Evolutionary conservation across 2,329 filamentous ascomycete genomes (phyloP).

Genomic region (Ophiostoma triangulosporum): DNA sequence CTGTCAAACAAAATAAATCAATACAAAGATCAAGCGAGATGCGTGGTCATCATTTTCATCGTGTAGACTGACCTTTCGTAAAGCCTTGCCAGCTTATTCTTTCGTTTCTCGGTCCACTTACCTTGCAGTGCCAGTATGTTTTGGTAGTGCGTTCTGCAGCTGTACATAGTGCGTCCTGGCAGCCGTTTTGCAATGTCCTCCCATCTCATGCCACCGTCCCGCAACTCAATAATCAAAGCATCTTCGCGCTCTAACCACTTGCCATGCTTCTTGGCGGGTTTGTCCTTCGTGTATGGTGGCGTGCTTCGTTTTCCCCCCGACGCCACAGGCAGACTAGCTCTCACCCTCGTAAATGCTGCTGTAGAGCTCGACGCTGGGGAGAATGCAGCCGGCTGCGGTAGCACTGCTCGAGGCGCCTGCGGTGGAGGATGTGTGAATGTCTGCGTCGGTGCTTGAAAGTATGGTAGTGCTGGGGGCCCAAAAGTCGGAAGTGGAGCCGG

Average conservation of each 20-base stretch:
- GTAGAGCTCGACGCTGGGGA: not conserved
- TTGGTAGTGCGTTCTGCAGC: conserved; percentile 88
- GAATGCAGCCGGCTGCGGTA: not conserved
- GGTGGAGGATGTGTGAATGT: not conserved
- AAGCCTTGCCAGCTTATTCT: conserved; percentile 86
- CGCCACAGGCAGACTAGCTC: not conserved
- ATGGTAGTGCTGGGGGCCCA: not conserved
- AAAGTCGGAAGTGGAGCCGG: not conserved
- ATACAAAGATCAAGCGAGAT: conserved; percentile 2
- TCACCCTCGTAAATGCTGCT: not conserved
- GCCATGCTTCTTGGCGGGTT: conserved; percentile 82
- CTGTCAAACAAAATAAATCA: conserved; percentile 33
- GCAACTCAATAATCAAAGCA: conserved; percentile 80
- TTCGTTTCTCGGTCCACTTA: conserved; percentile 95
- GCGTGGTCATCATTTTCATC: not conserved
- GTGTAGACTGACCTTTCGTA: conserved; percentile 63
- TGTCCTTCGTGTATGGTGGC: conserved; percentile 42
- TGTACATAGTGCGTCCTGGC: conserved; percentile 85
- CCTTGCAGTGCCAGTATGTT: conserved; percentile 89
- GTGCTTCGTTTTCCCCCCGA: conserved; percentile 24
- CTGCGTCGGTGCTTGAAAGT: not conserved
- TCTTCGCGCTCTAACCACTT: conserved; percentile 96
- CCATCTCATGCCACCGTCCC: conserved; percentile 93
- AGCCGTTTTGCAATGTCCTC: conserved; percentile 90
- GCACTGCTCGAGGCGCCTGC: not conserved